Evolutionary conservation across 1,284 basidiomycete genomes (phyloP), one percentile per base, ranked within the genome.

Genomic region (Malassezia restricta): DNA sequence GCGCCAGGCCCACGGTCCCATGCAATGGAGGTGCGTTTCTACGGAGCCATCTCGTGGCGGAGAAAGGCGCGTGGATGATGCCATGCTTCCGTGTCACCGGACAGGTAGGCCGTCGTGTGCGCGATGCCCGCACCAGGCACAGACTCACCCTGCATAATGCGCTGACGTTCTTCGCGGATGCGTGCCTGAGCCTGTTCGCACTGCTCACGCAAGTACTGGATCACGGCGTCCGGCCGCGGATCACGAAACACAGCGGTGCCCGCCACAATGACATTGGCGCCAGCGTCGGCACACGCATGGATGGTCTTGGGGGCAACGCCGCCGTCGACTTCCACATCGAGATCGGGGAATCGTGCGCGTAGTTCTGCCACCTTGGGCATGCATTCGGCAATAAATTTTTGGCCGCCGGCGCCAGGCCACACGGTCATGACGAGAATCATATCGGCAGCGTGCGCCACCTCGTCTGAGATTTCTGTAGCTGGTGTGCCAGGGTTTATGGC

Each of bases 301-400:
- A 95, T 82, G 8, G 90, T 98, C 64, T 85, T 85, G 6, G 87
- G 86, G 5, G 88, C 86, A 14, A 99, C 87, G 35, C 94, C 94
- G 35, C 94, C 94, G 74, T 99, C 94, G 48, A 99, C 94, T 76
- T 99, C 83, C 59, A 99, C 94, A 70, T 98, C 86, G 0, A 73
- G 74, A 68, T 73, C 86, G 3, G 89, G 89, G 77, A 94, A 98
- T 27, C 91, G 82, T 15, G 80, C 78, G 15, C 94, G 83, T 47
- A 99, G 82, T 69, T 96, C 88, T n/a, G 83, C 77, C 11, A 95
- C 74, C 57, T 94, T 94, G 58, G 85, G 82, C 48, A 98, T 83
- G 71, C 91, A 96, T 65, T 87, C 82, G 17, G 88, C 83, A 68
- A 95, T 79, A 76, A 99, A 96, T 75, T 94, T 95, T 74, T 99